phyloP scores from a whole-genome alignment of 1,284 basidiomycete genomes.

The Papiliotrema terrestris region DNA sequence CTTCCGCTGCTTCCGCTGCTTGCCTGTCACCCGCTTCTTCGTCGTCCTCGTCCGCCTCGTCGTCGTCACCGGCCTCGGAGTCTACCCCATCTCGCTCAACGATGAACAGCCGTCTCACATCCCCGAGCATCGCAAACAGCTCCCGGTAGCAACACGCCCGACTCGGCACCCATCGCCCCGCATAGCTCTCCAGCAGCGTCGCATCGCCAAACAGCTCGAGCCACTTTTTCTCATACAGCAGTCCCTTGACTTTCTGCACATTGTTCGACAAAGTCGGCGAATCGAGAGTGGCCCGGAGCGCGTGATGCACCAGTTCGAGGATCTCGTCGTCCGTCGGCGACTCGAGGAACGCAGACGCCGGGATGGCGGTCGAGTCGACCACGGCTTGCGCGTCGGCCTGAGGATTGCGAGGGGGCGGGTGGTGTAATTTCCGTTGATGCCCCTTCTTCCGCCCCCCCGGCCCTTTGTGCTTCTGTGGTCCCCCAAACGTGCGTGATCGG shows the following conservation, averaged over 20 bases:
- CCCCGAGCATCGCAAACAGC: slow-evolving; percentile 41
- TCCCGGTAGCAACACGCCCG: slow-evolving; percentile 47
- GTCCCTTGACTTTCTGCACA: slow-evolving; percentile 43
- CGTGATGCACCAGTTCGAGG: slow-evolving; percentile 29
- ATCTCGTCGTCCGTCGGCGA: slow-evolving; percentile 34
- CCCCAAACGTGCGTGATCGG: slow-evolving; percentile 34
- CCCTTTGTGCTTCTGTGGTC: slow-evolving; percentile 9
- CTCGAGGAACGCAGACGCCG: background rate
- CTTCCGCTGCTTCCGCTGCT: background rate
- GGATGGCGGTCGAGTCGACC: background rate
- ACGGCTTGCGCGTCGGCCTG: background rate
- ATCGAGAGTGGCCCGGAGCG: slow-evolving; percentile 19
- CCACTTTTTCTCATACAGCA: slow-evolving; percentile 46
- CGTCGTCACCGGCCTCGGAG: slow-evolving; percentile 1
- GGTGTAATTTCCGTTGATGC: slow-evolving; percentile 21
- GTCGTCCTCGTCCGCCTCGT: slow-evolving; percentile 1
- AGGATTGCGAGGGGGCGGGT: slow-evolving; percentile 18
- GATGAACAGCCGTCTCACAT: slow-evolving; percentile 22
- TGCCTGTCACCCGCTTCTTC: background rate
- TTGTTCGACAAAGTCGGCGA: slow-evolving; percentile 25
- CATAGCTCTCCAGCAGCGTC: slow-evolving; percentile 44
- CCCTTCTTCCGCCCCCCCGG: background rate
- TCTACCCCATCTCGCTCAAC: slow-evolving; percentile 9
- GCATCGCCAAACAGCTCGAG: slow-evolving; percentile 43
- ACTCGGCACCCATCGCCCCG: slow-evolving; percentile 50